Base-by-base conservation (phyloP, 2,329 filamentous ascomycete genomes). In the Cordyceps cicadae region DNA sequence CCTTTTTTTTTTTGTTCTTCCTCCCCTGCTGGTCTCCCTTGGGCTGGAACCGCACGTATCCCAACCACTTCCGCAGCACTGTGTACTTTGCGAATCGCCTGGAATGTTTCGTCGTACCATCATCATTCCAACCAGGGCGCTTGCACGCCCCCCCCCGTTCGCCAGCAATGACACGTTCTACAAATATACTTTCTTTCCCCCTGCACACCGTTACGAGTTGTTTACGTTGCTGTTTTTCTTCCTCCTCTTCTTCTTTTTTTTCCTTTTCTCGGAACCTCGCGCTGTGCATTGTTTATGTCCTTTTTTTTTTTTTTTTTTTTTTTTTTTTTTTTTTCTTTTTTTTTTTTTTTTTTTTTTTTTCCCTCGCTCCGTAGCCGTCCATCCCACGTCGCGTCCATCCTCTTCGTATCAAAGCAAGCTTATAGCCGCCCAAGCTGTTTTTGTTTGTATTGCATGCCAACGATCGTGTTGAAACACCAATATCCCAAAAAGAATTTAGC, bases 31-130 rank as follows among this genome's bases (percentile, higher is more conserved):
- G 14, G 17, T 21, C 43, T 46, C 43, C 48, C 48, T 51, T 50
- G 21, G 21, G 15, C 24, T 32, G 17, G 21, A 3, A 14, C 46
- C 17, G 14, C 21, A 41, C 26, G 43, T 41, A 51, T 50, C 43
- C 45, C 55, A 58, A 58, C 55, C 55, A 51, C 55, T 58, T 15
- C 21, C 17, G 41, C 45, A 49, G 43, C 55, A 58, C 55, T 58
- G 55, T 57, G 54, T 58, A 50, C 55, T 29, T 39, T 29, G 14
- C 34, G 8, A 14, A 6, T 19, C 19, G 45, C 29, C 46, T 50
- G 55, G 55, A 58, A 58, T 58, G 55, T 9, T 15, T 21, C 46
- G 34, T 58, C 19, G 46, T 14, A 58, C 46, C 55, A 58, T 29
- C 14, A 39, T 17, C 55, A 58, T 58, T 58, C 55, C 55, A 58